A percentile compares a stretch with the other conserved stretches of the same genome.
phyloP scores from a whole-genome alignment of 1,284 basidiomycete species.

The Leccinum pachyderme region DNA sequence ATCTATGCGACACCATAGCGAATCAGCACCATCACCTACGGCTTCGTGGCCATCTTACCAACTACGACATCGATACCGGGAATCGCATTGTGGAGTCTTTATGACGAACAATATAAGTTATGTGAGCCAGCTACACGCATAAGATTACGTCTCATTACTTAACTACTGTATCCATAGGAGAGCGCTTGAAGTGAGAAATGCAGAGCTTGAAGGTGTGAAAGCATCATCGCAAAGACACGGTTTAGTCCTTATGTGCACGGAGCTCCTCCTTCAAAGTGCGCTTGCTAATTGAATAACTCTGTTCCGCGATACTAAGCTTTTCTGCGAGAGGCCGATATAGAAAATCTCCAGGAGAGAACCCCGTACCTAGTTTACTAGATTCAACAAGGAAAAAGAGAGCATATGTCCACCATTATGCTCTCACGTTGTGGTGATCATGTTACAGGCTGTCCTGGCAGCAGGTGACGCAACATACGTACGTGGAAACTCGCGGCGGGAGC shows the following conservation, averaged over 20 bases:
- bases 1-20: no score
- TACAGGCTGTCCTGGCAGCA: constrained; percentile 37
- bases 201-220: not conserved
- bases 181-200: not conserved
- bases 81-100: no score
- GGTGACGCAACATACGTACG: constrained; percentile 42
- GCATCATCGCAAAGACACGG: not conserved
- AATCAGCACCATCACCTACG: no score
- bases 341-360: not conserved
- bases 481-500: constrained; percentile 53
- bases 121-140: not conserved
- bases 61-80: no score
- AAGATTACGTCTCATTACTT: not conserved
- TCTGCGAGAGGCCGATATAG: not conserved
- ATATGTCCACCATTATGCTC: not conserved
- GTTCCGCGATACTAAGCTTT: not conserved
- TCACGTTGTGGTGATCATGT: not conserved
- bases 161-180: no score
- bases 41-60: no score
- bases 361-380: no score
- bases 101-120: not conserved
- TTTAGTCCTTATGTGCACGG: no score
- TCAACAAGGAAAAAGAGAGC: no score
- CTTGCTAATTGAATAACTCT: not conserved
- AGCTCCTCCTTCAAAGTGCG: not conserved